Evolutionary conservation across 2,329 filamentous ascomycete species (phyloP).

Genomic region (Sporothrix pallida): DNA sequence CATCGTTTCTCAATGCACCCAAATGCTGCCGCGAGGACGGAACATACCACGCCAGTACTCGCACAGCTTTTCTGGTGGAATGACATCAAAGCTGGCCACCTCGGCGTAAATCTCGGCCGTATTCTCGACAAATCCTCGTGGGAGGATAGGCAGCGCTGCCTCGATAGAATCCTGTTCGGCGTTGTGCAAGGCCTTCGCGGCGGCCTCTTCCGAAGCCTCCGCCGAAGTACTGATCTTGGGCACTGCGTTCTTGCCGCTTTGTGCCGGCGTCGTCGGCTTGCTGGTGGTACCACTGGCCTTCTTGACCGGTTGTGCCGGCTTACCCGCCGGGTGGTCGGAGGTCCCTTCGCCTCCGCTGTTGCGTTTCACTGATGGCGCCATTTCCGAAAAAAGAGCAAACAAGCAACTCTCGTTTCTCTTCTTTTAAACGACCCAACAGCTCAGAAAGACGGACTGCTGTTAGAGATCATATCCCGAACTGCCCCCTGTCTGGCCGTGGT

Average conservation of each 20-base stretch:
- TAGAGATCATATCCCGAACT: conserved; percentile 12
- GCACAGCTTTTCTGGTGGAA: conserved; percentile 60
- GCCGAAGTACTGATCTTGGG: neutral
- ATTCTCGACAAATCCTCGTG: conserved; percentile 64
- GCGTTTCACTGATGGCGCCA: neutral
- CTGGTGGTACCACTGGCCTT: neutral
- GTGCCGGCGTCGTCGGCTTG: neutral
- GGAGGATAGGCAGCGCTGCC: conserved; percentile 53
- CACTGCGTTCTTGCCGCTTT: no score
- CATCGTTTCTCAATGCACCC: neutral
- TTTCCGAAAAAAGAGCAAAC: neutral
- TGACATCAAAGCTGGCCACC: conserved; percentile 57
- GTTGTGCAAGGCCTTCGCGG: neutral
- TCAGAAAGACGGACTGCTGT: neutral
- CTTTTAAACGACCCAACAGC: neutral
- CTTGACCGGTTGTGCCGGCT: neutral
- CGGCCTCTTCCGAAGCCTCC: neutral
- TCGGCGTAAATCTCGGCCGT: conserved; percentile 58
- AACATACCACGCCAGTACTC: conserved; percentile 62
- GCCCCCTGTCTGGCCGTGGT: neutral
- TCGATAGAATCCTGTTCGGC: conserved; percentile 11
- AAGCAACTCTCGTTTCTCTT: neutral
- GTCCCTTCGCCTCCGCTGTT: neutral
- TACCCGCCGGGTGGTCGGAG: neutral
- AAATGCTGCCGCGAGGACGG: neutral